Conservation (phyloP, 2,329 filamentous ascomycete species). For the Sporothrix globosa region DNA sequence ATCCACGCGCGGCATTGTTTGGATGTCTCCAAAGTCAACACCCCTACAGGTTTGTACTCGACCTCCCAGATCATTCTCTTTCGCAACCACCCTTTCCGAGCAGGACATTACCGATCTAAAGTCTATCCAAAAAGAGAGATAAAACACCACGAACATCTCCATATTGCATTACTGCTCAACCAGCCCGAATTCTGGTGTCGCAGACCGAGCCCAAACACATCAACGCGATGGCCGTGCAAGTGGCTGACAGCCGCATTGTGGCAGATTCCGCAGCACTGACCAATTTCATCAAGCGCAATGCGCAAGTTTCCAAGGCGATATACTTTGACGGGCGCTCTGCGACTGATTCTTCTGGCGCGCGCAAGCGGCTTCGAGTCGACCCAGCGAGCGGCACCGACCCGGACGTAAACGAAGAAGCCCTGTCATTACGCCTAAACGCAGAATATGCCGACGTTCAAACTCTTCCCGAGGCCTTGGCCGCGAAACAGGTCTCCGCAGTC, state of each 20-base stretch:
- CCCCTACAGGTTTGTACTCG: not conserved
- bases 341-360: conserved; percentile 23
- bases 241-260: conserved; percentile 37
- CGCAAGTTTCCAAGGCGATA: conserved; percentile 47
- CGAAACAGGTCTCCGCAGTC: conserved; percentile 72
- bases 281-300: conserved; percentile 48
- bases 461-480: conserved; percentile 75
- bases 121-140: not conserved
- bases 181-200: too few species aligned
- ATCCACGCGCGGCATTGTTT: not conserved
- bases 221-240: conserved; percentile 42
- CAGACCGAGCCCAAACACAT: not conserved
- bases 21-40: not conserved
- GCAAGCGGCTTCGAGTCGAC: conserved; percentile 45
- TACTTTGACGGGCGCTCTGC: conserved; percentile 42
- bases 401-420: conserved; percentile 48
- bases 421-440: conserved; percentile 62
- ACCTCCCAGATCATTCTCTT: not conserved
- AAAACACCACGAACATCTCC: not conserved
- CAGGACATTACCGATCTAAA: not conserved
- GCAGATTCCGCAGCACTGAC: conserved; percentile 42
- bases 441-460: conserved; percentile 81
- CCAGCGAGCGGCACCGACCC: conserved; percentile 47
- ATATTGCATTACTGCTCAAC: not conserved
- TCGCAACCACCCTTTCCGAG: not conserved